phyloP scores from a whole-genome alignment of 1,284 basidiomycete species.

The Tilletia setariae region DNA sequence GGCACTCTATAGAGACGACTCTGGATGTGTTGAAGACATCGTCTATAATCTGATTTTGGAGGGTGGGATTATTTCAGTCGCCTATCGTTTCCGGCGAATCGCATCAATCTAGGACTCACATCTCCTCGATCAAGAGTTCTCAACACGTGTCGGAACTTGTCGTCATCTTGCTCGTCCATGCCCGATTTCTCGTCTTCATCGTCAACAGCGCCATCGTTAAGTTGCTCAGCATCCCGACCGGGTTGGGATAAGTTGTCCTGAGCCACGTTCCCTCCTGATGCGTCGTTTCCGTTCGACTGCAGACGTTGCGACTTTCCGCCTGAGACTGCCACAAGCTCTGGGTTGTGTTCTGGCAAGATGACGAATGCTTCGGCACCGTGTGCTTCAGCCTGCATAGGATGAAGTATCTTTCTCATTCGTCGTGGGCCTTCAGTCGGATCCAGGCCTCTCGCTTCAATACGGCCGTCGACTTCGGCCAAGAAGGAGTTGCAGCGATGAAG shows the following conservation, averaged over 20 bases:
- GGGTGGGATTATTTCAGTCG: background rate
- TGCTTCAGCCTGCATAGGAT: constrained; percentile 29
- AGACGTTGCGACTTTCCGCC: constrained; percentile 19
- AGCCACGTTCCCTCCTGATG: background rate
- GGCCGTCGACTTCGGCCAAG: constrained; percentile 16
- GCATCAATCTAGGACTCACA: constrained; percentile 20
- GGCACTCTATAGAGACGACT: constrained; percentile 43
- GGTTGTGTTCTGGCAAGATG: no score
- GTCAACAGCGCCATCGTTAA: constrained; percentile 25
- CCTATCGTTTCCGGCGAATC: no score
- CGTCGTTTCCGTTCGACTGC: constrained; percentile 18
- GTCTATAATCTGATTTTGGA: constrained; percentile 66
- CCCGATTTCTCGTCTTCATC: constrained; percentile 19
- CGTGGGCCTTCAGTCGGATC: constrained; percentile 52
- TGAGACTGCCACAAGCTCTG: no score
- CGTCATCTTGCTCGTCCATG: constrained; percentile 56
- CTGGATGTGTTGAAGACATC: constrained; percentile 62
- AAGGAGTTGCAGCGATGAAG: constrained; percentile 33
- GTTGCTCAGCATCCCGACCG: constrained; percentile 18
- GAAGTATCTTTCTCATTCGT: constrained; percentile 45
- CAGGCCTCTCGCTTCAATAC: constrained; percentile 16
- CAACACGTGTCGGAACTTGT: constrained; percentile 64
- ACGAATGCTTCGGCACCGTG: constrained; percentile 20
- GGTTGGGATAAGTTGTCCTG: background rate
- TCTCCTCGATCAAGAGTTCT: constrained; percentile 75